Percentiles rank a stretch among this genome's conserved stretches.
Conservation (phyloP, 2,329 filamentous ascomycete species). For the Lojkania enalia region DNA sequence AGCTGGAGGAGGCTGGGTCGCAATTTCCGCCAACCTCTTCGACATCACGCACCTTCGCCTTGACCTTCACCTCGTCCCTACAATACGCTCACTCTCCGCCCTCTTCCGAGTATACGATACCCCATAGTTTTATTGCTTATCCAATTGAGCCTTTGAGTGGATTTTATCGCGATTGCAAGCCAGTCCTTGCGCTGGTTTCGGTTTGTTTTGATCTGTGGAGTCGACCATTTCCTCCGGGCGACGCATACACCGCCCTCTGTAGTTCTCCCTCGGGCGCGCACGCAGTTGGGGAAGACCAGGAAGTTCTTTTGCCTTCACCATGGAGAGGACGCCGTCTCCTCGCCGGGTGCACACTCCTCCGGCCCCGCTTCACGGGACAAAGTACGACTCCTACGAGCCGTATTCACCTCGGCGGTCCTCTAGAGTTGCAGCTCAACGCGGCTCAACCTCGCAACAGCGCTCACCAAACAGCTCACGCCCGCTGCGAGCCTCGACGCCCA, state of each 20-base stretch:
- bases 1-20: too few species aligned
- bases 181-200: not conserved
- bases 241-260: not conserved
- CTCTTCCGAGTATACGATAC: not conserved
- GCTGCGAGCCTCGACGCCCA: conserved; percentile 36
- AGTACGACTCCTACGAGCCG: conserved; percentile 70
- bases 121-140: not conserved
- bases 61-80: not conserved
- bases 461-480: conserved; percentile 25
- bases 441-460: conserved; percentile 29
- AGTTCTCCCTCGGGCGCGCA: too few species aligned
- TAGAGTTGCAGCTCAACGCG: conserved; percentile 62
- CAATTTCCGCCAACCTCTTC: not conserved
- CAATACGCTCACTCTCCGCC: not conserved
- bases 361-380: conserved; percentile 67
- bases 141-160: not conserved
- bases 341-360: conserved; percentile 65
- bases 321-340: conserved; percentile 64
- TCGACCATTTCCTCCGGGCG: not conserved
- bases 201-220: not conserved
- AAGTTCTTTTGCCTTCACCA: too few species aligned
- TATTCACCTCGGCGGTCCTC: conserved; percentile 69
- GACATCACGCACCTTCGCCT: not conserved
- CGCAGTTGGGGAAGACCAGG: too few species aligned
- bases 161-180: not conserved